A percentile compares a stretch with the other conserved stretches of the same genome.
Conservation (phyloP, 2,329 filamentous ascomycete species). For the Fusarium sp. region DNA sequence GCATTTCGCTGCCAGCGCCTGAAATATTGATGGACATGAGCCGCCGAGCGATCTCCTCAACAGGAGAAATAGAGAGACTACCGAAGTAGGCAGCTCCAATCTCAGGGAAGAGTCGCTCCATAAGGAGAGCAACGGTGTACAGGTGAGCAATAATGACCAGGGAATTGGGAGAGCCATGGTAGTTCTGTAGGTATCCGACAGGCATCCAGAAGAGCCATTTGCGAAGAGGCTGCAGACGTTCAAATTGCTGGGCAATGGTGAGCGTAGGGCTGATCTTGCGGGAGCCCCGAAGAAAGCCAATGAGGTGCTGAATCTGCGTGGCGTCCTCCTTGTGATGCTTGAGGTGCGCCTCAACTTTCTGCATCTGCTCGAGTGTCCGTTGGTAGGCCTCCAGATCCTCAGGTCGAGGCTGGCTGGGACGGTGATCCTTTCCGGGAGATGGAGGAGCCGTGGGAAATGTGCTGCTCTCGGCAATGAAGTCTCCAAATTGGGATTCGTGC, state of each 20-base stretch:
- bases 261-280: slow-evolving; percentile 76
- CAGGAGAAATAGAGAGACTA: slow-evolving; percentile 79
- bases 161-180: slow-evolving; percentile 78
- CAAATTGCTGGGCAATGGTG: slow-evolving; percentile 85
- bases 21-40: slow-evolving; percentile 75
- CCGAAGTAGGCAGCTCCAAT: slow-evolving; percentile 91
- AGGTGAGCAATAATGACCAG: slow-evolving; percentile 89
- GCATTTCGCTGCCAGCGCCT: slow-evolving; percentile 66
- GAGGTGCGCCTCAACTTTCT: slow-evolving; percentile 74
- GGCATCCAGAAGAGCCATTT: slow-evolving; percentile 98
- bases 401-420: slow-evolving; percentile 70
- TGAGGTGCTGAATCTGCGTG: slow-evolving; percentile 74
- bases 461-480: slow-evolving; percentile 83
- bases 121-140: slow-evolving; percentile 85
- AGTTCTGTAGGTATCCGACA: slow-evolving; percentile 81
- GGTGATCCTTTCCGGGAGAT: slow-evolving; percentile 70
- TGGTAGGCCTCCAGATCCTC: slow-evolving; percentile 78
- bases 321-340: slow-evolving; percentile 76
- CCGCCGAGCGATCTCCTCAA: slow-evolving; percentile 86
- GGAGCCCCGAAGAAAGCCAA: slow-evolving; percentile 77
- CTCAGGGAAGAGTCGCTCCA: slow-evolving; percentile 92
- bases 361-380: slow-evolving; percentile 72
- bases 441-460: slow-evolving; percentile 75
- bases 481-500: slow-evolving; percentile 85
- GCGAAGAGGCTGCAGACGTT: slow-evolving; percentile 85